These are phyloP conservation scores for Daldinia caldariorum DNA, from an alignment of 495 filamentous ascomycete species.

Conservation along the genomic window DNA sequence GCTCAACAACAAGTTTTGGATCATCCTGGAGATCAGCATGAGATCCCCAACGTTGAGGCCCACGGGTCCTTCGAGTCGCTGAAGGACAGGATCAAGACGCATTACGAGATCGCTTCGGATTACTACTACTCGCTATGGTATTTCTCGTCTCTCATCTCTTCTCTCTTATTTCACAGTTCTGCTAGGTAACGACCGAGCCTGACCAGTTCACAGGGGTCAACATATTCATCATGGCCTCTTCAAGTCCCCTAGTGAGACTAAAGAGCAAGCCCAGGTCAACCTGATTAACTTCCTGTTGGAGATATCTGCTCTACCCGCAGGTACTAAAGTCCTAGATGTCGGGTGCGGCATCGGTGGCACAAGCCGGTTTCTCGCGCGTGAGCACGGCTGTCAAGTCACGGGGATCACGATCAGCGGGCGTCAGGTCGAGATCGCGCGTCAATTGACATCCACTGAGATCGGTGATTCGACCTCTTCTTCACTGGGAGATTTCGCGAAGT, in stretches of 20 bases:
- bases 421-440: slow-evolving; percentile 62
- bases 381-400: slow-evolving; percentile 59
- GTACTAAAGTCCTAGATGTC: slow-evolving; percentile 60
- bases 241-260: slow-evolving; percentile 54
- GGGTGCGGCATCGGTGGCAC: slow-evolving; percentile 68
- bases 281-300: slow-evolving; percentile 62
- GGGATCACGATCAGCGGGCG: slow-evolving; percentile 67
- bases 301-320: slow-evolving; percentile 49
- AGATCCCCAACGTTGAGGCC: slow-evolving; percentile 59
- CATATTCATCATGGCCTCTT: slow-evolving; percentile 69
- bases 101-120: slow-evolving; percentile 67
- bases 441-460: slow-evolving; percentile 53
- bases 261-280: slow-evolving; percentile 63
- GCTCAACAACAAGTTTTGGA: slow-evolving; percentile 15
- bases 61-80: slow-evolving; percentile 63
- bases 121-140: slow-evolving; percentile 65
- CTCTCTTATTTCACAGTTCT: no score
- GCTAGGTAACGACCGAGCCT: no score
- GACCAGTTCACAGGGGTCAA: slow-evolving; percentile 58
- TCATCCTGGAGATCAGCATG: slow-evolving; percentile 56
- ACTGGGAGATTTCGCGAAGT: slow-evolving; percentile 43
- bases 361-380: slow-evolving; percentile 59
- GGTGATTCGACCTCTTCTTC: slow-evolving; percentile 4
- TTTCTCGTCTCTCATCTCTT: neutral
- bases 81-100: slow-evolving; percentile 66